Base-by-base conservation (phyloP, 768 basidiomycete genomes). In the Mycena filopes region DNA sequence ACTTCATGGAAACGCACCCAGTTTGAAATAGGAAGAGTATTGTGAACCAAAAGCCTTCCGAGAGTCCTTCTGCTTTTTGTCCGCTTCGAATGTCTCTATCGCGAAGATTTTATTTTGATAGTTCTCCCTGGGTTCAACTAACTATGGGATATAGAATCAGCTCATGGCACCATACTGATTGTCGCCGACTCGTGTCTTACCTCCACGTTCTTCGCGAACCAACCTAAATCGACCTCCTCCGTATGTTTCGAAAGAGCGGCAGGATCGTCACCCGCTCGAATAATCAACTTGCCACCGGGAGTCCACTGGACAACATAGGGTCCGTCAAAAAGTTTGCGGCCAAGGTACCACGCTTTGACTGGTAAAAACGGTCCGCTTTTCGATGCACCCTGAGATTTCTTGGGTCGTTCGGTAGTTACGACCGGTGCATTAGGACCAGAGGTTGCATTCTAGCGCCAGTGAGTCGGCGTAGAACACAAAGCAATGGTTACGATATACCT, bases 331-430 rank as follows among this genome's bases (percentile, higher is more conserved):
- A 55, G 63, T 51, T 72, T 72, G 33, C 48, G 63, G 4, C 76
- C 76, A 36, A 73, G 60, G 63, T 63, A 73, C 70, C 71, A 73
- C 23, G 71, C 73, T 54, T 67, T 66, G n/a, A 75, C 58, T 36
- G 72, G 71, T 33, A 75, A 21, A 21, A 49, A 62, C 26, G 20
- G 20, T 43, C 51, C 26, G 50, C 46, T 57, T 15, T 41, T 43
- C 15, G 47, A 23, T 18, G 40, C 51, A 25, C 12, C 26, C 20
- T 48, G 9, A 41, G 54, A 33, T 2, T 31, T 40, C 11, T 42
- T 41, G 16, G 23, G 48, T 31, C n/a, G 28, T 31, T 11, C 16
- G 10, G 12, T 29, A 25, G 31, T 6, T 2, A 5, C 10, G 6
- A 21, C 13, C 4, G 29, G 18, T 26, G 58, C 41, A 48, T 47